Percentiles rank a stretch among this genome's conserved stretches.
Conservation (phyloP, 108 stramenopile species). For the Skeletonema costatum region DNA sequence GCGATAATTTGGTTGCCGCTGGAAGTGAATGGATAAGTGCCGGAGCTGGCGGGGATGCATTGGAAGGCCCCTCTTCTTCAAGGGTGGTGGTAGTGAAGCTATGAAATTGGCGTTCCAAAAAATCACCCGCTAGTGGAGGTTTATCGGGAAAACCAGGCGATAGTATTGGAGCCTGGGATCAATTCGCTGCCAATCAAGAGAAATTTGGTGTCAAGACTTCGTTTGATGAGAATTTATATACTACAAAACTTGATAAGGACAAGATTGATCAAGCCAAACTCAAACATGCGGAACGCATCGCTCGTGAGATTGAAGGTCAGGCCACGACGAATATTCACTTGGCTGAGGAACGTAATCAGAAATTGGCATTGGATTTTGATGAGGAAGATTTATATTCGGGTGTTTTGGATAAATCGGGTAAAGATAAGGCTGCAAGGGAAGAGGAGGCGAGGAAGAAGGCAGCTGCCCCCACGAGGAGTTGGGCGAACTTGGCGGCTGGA, state of each 20-base stretch:
- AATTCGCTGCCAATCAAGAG: constrained; percentile 89
- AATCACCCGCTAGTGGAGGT: constrained; percentile 22
- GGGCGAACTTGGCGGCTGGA: constrained; percentile 49
- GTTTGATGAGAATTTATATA: constrained; percentile 97
- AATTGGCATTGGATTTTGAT: constrained; percentile 74
- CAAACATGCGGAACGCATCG: constrained; percentile 84
- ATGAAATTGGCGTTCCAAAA: constrained; percentile 21
- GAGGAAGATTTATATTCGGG: constrained; percentile 90
- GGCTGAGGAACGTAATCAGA: constrained; percentile 91
- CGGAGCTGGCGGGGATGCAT: constrained; percentile 27
- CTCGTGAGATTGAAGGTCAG: constrained; percentile 87
- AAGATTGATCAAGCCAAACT: constrained; percentile 63
- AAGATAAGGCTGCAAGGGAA: constrained; percentile 40
- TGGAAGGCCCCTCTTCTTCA: constrained; percentile 11
- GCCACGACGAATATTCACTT: constrained; percentile 87
- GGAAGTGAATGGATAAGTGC: constrained; percentile 74
- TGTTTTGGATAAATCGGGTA: constrained; percentile 67
- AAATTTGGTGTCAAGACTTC: constrained; percentile 88
- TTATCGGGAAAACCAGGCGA: constrained; percentile 47
- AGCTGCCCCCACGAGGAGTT: constrained; percentile 32
- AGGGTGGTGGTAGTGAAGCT: constrained; percentile 25
- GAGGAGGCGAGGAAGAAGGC: constrained; percentile 15
- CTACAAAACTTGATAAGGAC: constrained; percentile 84
- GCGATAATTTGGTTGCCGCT: constrained; percentile 66
- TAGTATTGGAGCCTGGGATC: constrained; percentile 85